phyloP scores from a whole-genome alignment of 768 basidiomycete species.

The Trametes villosa region DNA sequence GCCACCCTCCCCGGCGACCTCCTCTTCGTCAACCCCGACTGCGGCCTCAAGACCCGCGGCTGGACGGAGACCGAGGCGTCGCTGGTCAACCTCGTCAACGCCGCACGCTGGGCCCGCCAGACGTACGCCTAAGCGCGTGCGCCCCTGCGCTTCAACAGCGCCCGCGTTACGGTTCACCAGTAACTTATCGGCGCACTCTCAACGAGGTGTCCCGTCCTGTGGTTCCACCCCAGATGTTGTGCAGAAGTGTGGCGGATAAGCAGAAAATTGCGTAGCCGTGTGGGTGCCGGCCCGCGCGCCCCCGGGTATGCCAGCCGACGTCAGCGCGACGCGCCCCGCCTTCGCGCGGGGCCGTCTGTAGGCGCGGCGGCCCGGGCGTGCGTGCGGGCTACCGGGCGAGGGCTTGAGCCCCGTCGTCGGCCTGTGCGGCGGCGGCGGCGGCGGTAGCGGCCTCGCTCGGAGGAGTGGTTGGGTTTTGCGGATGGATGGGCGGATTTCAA shows the following conservation, averaged over 20 bases:
- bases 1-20: constrained; percentile 78
- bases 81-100: constrained; percentile 83
- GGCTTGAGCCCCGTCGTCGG: not conserved
- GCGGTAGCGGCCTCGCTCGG: not conserved
- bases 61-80: constrained; percentile 98
- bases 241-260: constrained; percentile 25
- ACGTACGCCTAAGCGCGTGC: constrained; percentile 66
- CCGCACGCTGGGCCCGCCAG: constrained; percentile 91
- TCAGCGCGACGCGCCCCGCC: not conserved
- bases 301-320: not conserved
- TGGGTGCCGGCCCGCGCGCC: constrained; percentile 22
- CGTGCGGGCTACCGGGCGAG: not conserved
- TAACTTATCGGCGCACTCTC: constrained; percentile 49
- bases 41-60: constrained; percentile 97
- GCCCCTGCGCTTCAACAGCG: constrained; percentile 89
- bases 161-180: constrained; percentile 59
- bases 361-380: constrained; percentile 2
- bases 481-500: constrained; percentile 66
- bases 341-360: constrained; percentile 21
- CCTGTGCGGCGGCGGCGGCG: not conserved
- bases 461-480: constrained; percentile 10
- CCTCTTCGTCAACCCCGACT: constrained; percentile 95
- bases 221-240: constrained; percentile 30
- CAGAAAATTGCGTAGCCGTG: constrained; percentile 25
- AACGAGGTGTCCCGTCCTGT: constrained; percentile 33